Conservation (phyloP, 2,329 filamentous ascomycete species). For the Ceratocystis eucalypticola region DNA sequence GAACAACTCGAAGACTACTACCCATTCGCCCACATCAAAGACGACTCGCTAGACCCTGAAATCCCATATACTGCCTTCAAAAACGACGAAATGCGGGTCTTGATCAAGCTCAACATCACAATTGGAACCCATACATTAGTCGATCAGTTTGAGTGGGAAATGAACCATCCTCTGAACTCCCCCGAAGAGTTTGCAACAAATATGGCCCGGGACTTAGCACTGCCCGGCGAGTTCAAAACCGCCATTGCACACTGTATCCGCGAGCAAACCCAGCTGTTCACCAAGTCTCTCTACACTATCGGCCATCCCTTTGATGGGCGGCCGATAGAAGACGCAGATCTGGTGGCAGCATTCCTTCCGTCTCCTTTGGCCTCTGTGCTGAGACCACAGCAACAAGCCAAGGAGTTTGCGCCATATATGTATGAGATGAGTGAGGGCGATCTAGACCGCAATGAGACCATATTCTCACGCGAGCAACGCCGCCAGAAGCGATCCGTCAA, state of each 20-base stretch:
- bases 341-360: constrained; percentile 71
- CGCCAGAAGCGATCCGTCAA: constrained; percentile 93
- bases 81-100: constrained; percentile 95
- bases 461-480: constrained; percentile 84
- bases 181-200: constrained; percentile 85
- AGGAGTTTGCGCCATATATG: constrained; percentile 84
- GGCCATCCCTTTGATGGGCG: constrained; percentile 92
- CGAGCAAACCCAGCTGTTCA: constrained; percentile 90
- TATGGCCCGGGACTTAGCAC: constrained; percentile 79
- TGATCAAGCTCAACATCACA: constrained; percentile 93
- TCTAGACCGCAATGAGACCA: constrained; percentile 78
- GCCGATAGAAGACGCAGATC: constrained; percentile 80
- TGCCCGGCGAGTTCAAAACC: constrained; percentile 91
- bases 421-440: constrained; percentile 89
- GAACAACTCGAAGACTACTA: constrained; percentile 92
- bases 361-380: constrained; percentile 74
- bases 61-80: constrained; percentile 89
- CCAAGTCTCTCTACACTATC: constrained; percentile 80
- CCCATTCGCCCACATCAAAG: constrained; percentile 77
- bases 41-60: constrained; percentile 79
- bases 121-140: constrained; percentile 88
- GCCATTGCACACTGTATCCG: constrained; percentile 96
- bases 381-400: constrained; percentile 79
- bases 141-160: constrained; percentile 98
- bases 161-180: constrained; percentile 87